Evolutionary conservation across 2,329 filamentous ascomycete genomes (phyloP).

Genomic region (Scedosporium dehoogii): DNA sequence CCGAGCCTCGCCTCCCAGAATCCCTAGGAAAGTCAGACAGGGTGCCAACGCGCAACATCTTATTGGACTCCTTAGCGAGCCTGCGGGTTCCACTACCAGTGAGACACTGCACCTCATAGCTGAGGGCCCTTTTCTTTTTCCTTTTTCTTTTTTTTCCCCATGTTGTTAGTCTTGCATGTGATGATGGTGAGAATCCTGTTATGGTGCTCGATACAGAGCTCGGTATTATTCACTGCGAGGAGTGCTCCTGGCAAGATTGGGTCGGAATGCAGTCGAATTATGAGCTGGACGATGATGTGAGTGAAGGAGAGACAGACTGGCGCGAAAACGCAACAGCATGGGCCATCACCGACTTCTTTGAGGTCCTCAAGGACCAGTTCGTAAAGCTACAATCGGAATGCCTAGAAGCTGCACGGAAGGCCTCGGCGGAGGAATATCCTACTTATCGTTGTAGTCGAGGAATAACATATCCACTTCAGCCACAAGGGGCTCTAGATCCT

Average conservation of each 20-base stretch:
- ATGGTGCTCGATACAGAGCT: slow-evolving; percentile 18
- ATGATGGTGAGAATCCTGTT: slow-evolving; percentile 10
- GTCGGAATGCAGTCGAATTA: slow-evolving; percentile 7
- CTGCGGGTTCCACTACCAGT: no score
- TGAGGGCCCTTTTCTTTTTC: no score
- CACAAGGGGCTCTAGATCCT: background rate
- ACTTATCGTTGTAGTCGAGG: no score
- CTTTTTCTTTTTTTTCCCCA: no score
- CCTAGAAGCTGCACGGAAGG: slow-evolving; percentile 8
- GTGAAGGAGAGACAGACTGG: slow-evolving; percentile 15
- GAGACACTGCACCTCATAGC: background rate
- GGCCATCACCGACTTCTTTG: slow-evolving; percentile 18
- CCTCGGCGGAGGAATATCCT: slow-evolving; percentile 2
- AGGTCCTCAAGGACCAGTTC: slow-evolving; percentile 16
- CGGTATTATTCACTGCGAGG: slow-evolving; percentile 17
- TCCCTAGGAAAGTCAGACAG: slow-evolving; percentile 17
- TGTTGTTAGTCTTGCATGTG: slow-evolving; percentile 11
- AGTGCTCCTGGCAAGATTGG: slow-evolving; percentile 12
- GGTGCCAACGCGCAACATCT: slow-evolving; percentile 9
- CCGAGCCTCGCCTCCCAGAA: background rate
- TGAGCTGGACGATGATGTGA: background rate
- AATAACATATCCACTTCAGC: background rate
- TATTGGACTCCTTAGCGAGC: no score
- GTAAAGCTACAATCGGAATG: slow-evolving; percentile 15
- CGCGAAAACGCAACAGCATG: slow-evolving; percentile 14